A percentile compares a stretch with the other conserved stretches of the same genome.
Conservation (phyloP, 257 asterid species). For the Ilex asprella region DNA sequence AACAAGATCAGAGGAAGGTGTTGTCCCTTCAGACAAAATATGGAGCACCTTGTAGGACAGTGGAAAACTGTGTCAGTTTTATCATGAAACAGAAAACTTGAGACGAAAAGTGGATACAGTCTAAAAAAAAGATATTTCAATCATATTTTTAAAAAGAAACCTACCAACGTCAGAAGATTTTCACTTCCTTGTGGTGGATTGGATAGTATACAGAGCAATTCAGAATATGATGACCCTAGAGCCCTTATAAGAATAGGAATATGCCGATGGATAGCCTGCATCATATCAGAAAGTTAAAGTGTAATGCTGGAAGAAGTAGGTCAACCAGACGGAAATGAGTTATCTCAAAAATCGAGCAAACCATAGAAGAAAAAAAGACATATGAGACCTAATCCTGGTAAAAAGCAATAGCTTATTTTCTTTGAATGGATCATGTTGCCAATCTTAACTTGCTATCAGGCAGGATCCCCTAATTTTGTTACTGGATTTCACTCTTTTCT, state of each 20-base stretch:
- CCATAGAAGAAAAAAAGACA: neutral
- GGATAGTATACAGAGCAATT: constrained; percentile 70
- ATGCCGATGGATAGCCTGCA: constrained; percentile 95
- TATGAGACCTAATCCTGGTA: neutral
- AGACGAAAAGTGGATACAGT: constrained; percentile 10
- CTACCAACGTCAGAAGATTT: constrained; percentile 71
- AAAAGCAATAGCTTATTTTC: neutral
- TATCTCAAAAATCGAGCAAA: neutral
- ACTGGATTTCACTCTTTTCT: no score
- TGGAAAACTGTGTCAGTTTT: constrained; percentile 19
- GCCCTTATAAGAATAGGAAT: constrained; percentile 69
- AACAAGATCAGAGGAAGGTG: constrained; percentile 72
- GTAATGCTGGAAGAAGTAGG: constrained; percentile 7
- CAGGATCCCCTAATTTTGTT: neutral
- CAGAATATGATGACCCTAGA: constrained; percentile 59
- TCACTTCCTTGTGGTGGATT: constrained; percentile 95
- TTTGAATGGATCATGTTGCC: neutral
- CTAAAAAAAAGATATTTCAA: constrained; percentile 6
- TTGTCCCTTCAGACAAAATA: constrained; percentile 72
- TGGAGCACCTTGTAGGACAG: constrained; percentile 56
- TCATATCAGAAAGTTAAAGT: constrained; percentile 2
- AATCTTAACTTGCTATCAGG: neutral
- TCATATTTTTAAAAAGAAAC: constrained; percentile 7
- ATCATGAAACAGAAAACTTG: constrained; percentile 19
- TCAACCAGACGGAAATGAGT: constrained; percentile 6